A percentile compares a stretch with the other conserved stretches of the same genome.
These are phyloP conservation scores for Suillus luteus DNA, from an alignment of 768 basidiomycete species.

Conservation along the genomic window DNA sequence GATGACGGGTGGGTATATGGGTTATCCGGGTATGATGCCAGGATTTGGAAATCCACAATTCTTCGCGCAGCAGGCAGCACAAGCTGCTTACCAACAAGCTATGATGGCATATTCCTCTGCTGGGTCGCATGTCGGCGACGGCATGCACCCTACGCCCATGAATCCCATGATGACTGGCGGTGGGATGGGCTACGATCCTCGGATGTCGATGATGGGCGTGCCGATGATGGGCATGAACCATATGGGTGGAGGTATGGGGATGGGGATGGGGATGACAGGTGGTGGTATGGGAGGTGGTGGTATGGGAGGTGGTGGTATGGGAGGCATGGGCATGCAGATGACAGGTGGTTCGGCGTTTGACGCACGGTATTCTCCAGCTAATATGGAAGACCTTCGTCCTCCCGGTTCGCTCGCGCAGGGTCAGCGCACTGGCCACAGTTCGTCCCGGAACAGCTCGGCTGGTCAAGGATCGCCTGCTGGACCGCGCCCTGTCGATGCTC, in stretches of 20 bases:
- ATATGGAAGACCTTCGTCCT: conserved; percentile 32
- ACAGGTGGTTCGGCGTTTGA: conserved; percentile 66
- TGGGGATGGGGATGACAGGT: conserved; percentile 29
- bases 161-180: conserved; percentile 62
- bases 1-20: conserved; percentile 55
- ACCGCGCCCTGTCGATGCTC: conserved; percentile 33
- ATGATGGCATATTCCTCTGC: conserved; percentile 74
- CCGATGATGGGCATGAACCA: conserved; percentile 58
- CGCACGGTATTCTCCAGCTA: conserved; percentile 49
- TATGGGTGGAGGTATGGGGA: conserved; percentile 53
- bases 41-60: conserved; percentile 65
- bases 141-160: conserved; percentile 40
- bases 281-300: conserved; percentile 32
- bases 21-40: conserved; percentile 43
- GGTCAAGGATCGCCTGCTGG: conserved; percentile 55
- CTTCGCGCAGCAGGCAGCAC: conserved; percentile 80
- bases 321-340: conserved; percentile 52
- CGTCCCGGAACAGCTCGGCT: conserved; percentile 53
- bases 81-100: conserved; percentile 86
- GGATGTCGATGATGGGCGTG: conserved; percentile 84
- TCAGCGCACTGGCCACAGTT: conserved; percentile 32
- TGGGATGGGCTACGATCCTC: conserved; percentile 64
- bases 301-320: conserved; percentile 46
- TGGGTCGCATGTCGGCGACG: conserved; percentile 73
- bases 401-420: conserved; percentile 30